Conservation (phyloP, 83 land plant genomes). For the Thuja plicata region DNA sequence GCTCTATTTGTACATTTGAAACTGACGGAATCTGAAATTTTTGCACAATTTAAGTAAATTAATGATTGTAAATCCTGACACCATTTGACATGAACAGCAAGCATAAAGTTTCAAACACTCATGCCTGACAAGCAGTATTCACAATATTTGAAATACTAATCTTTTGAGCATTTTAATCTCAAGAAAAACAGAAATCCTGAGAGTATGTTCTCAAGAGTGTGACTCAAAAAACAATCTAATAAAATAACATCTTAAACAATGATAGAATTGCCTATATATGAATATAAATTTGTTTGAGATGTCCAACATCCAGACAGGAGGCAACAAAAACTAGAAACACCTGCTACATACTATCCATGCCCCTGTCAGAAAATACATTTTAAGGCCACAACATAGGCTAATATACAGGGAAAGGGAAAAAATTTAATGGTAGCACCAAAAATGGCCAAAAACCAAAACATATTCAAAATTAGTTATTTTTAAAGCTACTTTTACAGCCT, state of each 20-base stretch:
- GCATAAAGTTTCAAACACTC: background rate
- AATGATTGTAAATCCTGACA: background rate
- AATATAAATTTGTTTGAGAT: background rate
- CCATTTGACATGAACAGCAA: background rate
- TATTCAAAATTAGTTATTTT: background rate
- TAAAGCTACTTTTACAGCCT: background rate
- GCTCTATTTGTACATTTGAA: conserved; percentile 93
- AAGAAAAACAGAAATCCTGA: background rate
- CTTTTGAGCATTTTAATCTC: background rate
- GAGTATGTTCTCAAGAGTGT: background rate
- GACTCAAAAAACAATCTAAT: background rate
- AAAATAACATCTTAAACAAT: background rate
- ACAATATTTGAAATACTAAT: background rate
- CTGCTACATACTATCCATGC: background rate
- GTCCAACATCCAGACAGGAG: background rate
- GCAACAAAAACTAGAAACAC: background rate
- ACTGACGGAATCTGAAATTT: conserved; percentile 74
- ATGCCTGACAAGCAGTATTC: background rate
- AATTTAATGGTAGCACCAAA: background rate
- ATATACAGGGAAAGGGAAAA: background rate
- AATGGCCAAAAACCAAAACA: background rate
- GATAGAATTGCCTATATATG: background rate
- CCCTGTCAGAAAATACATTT: background rate
- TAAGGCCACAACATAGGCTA: background rate
- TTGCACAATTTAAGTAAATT: background rate